These are phyloP conservation scores for Xylaria curta DNA, from an alignment of 495 filamentous ascomycete species.

Conservation along the genomic window DNA sequence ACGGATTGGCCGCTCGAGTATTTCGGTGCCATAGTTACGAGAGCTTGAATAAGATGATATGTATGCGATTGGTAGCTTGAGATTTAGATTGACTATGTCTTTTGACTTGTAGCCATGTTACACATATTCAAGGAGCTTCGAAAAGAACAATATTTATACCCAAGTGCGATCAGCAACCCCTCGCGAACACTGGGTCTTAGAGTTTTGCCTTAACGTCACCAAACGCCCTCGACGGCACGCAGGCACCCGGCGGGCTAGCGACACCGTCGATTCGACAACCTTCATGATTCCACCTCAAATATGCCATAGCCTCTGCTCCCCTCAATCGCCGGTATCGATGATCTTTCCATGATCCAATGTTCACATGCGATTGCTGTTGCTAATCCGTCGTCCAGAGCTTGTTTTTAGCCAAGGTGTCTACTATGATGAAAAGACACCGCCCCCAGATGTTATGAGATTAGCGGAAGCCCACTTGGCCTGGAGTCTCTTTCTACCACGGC, in stretches of 20 bases:
- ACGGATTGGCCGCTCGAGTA: constrained; percentile 43
- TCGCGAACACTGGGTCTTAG: constrained; percentile 5
- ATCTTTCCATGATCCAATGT: constrained; percentile 15
- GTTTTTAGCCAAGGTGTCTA: not conserved
- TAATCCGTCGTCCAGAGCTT: not conserved
- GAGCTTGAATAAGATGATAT: not conserved
- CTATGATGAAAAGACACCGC: constrained; percentile 18
- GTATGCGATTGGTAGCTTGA: not conserved
- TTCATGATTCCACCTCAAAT: not conserved
- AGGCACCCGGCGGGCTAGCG: not conserved
- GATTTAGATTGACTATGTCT: not conserved
- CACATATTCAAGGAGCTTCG: not conserved
- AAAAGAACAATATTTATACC: constrained; percentile 1
- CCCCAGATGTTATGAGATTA: not conserved
- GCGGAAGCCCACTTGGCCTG: constrained; percentile 20
- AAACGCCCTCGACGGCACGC: not conserved
- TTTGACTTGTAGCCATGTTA: not conserved
- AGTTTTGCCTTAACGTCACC: constrained; percentile 25
- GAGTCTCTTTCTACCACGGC: constrained; percentile 24
- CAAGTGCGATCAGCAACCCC: not conserved
- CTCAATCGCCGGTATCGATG: not conserved
- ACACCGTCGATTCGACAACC: constrained; percentile 2
- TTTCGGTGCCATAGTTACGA: constrained; percentile 27
- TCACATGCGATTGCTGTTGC: constrained; percentile 11
- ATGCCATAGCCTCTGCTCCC: not conserved